Evolutionary conservation across 441 rosid species (phyloP), one percentile per base, ranked within the genome.

Genomic region (Populus trichocarpa): DNA sequence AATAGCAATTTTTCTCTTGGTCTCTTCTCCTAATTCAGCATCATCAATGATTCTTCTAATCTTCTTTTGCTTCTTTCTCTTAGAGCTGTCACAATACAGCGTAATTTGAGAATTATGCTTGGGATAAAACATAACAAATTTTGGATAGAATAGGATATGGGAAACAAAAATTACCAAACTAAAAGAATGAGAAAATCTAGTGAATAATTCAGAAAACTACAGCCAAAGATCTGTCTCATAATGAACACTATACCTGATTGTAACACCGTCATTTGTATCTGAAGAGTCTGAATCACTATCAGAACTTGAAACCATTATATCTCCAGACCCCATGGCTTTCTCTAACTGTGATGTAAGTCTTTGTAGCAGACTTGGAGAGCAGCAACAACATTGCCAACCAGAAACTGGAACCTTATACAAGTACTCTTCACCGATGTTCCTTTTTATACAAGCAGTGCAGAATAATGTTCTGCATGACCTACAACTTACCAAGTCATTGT

Each of bases 21-120:
- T 97, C 77, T 96, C 98, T 83, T 95, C 98, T 79, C 99, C 99
- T 84, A 97, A 85, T 89, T 97, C 99, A 79, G 98, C 88, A 86
- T 97, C 99, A 83, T 97, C 99, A 77, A 97, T 87, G 69, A 97
- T 97, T 87, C 99, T 86, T 64, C 99, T 92, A 72, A 95, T 95
- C 84, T 87, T 92, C 95, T 90, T 97, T 81, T 94, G 91, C 57
- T 22, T 83, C 90, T 84, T 94, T 85, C 87, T 91, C 94, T 87
- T 95, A 69, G 86, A 80, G 75, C 93, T 90, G 78, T 83, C 77
- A 40, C 83, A 70, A 76, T 83, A 74, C 65, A 6, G 66, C 35
- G 66, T 40, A 81, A 75, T 76, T 77, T 80, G 77, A 87, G 79
- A 80, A 74, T 73, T 75, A 80, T 69, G 73, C 57, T 53, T 30